These are phyloP conservation scores for Colletotrichum shisoi DNA, from an alignment of 2,329 filamentous ascomycete genomes.

Conservation along the genomic window DNA sequence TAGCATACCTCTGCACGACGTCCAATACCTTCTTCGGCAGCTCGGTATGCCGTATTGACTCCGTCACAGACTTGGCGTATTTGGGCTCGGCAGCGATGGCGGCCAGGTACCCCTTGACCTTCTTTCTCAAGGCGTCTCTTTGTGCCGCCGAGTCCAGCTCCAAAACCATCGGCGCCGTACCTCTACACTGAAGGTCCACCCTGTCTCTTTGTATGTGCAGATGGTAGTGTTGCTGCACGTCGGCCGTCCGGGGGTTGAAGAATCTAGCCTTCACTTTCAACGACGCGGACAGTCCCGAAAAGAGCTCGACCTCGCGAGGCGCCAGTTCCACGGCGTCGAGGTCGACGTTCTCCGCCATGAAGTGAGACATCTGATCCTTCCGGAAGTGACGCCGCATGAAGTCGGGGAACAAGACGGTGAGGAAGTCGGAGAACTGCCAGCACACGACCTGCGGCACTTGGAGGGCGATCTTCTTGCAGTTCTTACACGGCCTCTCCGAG, in stretches of 20 bases:
- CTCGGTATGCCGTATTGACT: conserved; percentile 54
- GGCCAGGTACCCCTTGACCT: conserved; percentile 59
- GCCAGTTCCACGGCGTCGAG: conserved; percentile 53
- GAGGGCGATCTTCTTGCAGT: conserved; percentile 61
- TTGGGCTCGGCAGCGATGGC: conserved; percentile 57
- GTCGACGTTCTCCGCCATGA: conserved; percentile 59
- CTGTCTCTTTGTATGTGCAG: conserved; percentile 50
- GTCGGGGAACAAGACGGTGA: conserved; percentile 60
- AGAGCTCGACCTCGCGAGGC: conserved; percentile 54
- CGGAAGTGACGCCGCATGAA: conserved; percentile 61
- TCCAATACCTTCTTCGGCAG: conserved; percentile 57
- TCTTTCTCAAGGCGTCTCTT: conserved; percentile 57
- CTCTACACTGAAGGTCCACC: conserved; percentile 53
- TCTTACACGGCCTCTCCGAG: conserved; percentile 63
- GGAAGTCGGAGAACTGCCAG: conserved; percentile 67
- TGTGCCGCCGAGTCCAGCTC: conserved; percentile 54
- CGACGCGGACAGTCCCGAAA: conserved; percentile 58
- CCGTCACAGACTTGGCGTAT: conserved; percentile 61
- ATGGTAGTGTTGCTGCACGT: conserved; percentile 62
- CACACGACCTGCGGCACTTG: conserved; percentile 63
- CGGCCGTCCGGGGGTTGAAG: conserved; percentile 59
- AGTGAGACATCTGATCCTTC: conserved; percentile 59
- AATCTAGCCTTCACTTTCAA: conserved; percentile 61
- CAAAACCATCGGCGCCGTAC: conserved; percentile 61
- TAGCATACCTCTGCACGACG: conserved; percentile 59